These are phyloP conservation scores for Coniochaeta sp. DNA, from an alignment of 2,329 filamentous ascomycete genomes.

Conservation along the genomic window DNA sequence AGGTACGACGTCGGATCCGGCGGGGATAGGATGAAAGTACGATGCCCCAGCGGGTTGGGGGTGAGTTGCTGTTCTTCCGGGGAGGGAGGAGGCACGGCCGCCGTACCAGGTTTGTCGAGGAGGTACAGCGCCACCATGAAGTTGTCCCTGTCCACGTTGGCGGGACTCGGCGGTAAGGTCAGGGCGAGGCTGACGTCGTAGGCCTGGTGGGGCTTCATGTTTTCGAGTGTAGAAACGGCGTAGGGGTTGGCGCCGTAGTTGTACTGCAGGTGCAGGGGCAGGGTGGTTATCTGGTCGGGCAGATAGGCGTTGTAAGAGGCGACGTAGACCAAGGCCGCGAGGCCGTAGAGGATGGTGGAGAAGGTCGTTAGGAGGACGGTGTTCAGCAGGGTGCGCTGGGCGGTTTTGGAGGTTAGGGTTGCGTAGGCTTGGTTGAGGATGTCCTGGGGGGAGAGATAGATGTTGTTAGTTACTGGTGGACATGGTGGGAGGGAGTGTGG, in stretches of 20 bases:
- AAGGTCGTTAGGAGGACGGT: conserved; percentile 34
- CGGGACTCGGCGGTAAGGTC: conserved; percentile 67
- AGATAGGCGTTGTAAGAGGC: conserved; percentile 51
- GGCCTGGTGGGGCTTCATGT: conserved; percentile 63
- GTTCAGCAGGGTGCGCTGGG: conserved; percentile 43
- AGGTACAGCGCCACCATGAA: conserved; percentile 87
- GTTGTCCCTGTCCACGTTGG: conserved; percentile 74
- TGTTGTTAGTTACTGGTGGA: neutral
- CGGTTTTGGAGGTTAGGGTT: conserved; percentile 40
- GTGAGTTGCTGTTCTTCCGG: conserved; percentile 18
- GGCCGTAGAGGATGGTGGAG: conserved; percentile 35
- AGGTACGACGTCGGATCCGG: conserved; percentile 24
- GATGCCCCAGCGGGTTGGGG: neutral
- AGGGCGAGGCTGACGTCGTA: conserved; percentile 80
- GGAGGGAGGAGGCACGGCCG: conserved; percentile 12
- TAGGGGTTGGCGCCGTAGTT: conserved; percentile 49
- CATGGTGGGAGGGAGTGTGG: neutral
- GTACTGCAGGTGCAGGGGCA: conserved; percentile 52
- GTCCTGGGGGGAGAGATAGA: neutral
- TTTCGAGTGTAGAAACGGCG: conserved; percentile 40
- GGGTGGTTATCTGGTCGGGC: conserved; percentile 44
- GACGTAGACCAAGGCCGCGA: conserved; percentile 42
- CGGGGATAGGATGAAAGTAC: conserved; percentile 13
- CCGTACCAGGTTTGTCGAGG: conserved; percentile 34
- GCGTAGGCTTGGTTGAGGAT: conserved; percentile 21